Percentiles rank a stretch among this genome's conserved stretches.
These are phyloP conservation scores for Metschnikowia gelsemii DNA, from an alignment of 805 yeast genomes.

Conservation along the genomic window DNA sequence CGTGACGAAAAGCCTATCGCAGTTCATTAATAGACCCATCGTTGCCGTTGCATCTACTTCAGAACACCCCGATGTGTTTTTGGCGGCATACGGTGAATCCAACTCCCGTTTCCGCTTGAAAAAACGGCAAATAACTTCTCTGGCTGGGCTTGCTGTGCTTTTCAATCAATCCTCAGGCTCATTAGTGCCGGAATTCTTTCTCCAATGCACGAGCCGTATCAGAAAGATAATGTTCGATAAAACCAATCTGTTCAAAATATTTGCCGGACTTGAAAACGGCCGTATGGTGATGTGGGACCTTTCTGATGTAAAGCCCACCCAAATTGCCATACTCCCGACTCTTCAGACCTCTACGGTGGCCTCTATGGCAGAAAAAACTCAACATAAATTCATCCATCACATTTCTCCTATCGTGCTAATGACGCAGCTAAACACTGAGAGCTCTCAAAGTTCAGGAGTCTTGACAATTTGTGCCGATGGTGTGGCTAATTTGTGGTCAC, in stretches of 20 bases:
- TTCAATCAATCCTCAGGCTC: slow-evolving; percentile 31
- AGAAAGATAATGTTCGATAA: slow-evolving; percentile 41
- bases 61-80: slow-evolving; percentile 15
- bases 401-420: slow-evolving; percentile 17
- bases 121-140: slow-evolving; percentile 7
- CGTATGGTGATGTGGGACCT: slow-evolving; percentile 52
- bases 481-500: slow-evolving; percentile 22
- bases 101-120: not conserved
- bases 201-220: slow-evolving; percentile 43
- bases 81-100: slow-evolving; percentile 17
- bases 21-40: slow-evolving; percentile 15
- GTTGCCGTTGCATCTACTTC: slow-evolving; percentile 12
- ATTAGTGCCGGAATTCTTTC: slow-evolving; percentile 36
- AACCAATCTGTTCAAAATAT: slow-evolving; percentile 37
- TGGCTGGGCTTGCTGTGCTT: slow-evolving; percentile 29
- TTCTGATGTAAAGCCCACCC: slow-evolving; percentile 15
- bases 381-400: slow-evolving; percentile 13
- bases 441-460: slow-evolving; percentile 13
- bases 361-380: slow-evolving; percentile 5
- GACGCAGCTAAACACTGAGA: slow-evolving; percentile 12
- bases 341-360: slow-evolving; percentile 19
- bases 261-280: slow-evolving; percentile 53
- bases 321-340: slow-evolving; percentile 20
- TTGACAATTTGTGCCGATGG: slow-evolving; percentile 20
- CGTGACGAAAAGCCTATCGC: slow-evolving; percentile 4